Percentiles rank a stretch among this genome's conserved stretches.
These are phyloP conservation scores for Ilex paraguariensis DNA, from an alignment of 305 asterid genomes.

Conservation along the genomic window DNA sequence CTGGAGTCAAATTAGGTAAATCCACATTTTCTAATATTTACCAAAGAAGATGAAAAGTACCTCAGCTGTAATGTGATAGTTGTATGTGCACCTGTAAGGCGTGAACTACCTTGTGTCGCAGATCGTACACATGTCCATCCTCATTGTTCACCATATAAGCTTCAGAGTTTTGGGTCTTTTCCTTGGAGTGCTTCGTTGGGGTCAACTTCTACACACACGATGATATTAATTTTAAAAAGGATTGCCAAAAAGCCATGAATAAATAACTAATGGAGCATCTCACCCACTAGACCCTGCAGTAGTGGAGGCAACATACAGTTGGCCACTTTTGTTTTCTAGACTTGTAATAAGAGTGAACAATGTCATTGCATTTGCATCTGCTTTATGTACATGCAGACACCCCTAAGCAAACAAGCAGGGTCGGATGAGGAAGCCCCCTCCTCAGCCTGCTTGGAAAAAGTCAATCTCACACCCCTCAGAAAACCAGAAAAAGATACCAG, in stretches of 20 bases:
- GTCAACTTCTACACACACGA: constrained; percentile 42
- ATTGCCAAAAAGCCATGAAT: not conserved
- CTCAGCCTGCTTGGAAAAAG: no score
- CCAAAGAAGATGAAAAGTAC: not conserved
- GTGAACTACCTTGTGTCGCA: constrained; percentile 61
- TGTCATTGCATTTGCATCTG: no score
- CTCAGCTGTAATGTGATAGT: not conserved
- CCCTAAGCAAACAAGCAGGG: no score
- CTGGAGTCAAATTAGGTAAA: constrained; percentile 19
- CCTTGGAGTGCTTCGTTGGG: constrained; percentile 37
- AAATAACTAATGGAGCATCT: not conserved
- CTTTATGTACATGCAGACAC: no score
- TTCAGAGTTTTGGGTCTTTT: constrained; percentile 25
- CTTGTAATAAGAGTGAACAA: not conserved
- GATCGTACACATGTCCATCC: constrained; percentile 62
- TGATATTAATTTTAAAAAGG: not conserved
- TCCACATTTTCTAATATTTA: not conserved
- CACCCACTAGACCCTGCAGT: no score
- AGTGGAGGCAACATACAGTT: not conserved
- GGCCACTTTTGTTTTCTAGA: not conserved
- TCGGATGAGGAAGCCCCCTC: no score
- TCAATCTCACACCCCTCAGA: no score
- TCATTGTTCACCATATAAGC: constrained; percentile 15
- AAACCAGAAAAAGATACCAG: not conserved
- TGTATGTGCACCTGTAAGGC: not conserved